Percentiles rank a stretch among this genome's conserved stretches.
phyloP scores from a whole-genome alignment of 2,329 filamentous ascomycete genomes.

The Colletotrichum neosansevieriae region DNA sequence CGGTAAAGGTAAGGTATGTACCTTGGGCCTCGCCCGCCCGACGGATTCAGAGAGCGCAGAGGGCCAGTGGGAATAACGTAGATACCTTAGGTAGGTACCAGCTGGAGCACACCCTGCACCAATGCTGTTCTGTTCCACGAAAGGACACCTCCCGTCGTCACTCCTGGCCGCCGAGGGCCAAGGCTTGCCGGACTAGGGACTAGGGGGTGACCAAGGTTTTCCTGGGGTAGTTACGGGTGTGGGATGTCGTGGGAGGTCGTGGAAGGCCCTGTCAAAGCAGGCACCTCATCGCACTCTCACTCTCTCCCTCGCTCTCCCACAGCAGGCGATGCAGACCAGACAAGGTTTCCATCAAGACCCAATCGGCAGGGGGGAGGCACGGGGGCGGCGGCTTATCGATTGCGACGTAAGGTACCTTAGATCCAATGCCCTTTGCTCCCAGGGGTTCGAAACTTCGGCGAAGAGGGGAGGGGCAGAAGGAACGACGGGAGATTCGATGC shows the following conservation, averaged over 20 bases:
- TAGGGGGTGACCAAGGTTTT: constrained; percentile 34
- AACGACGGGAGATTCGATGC: neutral
- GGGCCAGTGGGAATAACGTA: too few species aligned
- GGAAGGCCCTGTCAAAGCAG: constrained; percentile 15
- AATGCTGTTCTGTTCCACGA: too few species aligned
- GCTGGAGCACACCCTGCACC: too few species aligned
- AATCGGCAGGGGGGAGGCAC: constrained; percentile 25
- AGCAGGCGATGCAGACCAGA: neutral
- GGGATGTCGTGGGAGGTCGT: constrained; percentile 29
- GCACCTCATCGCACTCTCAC: neutral
- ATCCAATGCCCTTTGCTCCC: constrained; percentile 12
- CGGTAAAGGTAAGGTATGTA: constrained; percentile 7
- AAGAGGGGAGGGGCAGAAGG: neutral
- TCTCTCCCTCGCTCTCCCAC: neutral
- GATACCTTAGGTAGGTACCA: too few species aligned
- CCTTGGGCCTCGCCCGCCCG: neutral
- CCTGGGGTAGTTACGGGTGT: constrained; percentile 15
- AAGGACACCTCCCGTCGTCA: too few species aligned
- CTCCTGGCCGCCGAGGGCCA: constrained; percentile 24
- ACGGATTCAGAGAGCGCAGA: constrained; percentile 26
- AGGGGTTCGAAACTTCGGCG: constrained; percentile 11
- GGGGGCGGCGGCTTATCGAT: constrained; percentile 35
- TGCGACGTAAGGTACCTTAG: constrained; percentile 8
- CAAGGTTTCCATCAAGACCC: constrained; percentile 25
- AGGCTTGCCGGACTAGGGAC: constrained; percentile 28